Percentiles rank a stretch among this genome's conserved stretches.
Conservation (phyloP, 2,329 filamentous ascomycete species). For the Sclerotinia borealis region DNA sequence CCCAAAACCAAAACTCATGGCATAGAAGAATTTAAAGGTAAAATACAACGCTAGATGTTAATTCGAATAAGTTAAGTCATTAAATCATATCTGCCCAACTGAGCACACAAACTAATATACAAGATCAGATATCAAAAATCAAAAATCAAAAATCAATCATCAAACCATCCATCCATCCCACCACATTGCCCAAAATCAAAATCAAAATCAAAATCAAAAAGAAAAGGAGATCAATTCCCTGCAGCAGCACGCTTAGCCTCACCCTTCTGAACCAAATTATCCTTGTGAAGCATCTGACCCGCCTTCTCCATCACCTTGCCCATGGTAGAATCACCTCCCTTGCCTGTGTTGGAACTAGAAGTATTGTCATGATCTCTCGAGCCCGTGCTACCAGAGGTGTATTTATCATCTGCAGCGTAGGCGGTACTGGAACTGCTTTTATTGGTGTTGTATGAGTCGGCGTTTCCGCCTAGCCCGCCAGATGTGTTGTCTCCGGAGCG, state of each 20-base stretch:
- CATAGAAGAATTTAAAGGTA: too few relatives aligned
- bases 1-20: neutral
- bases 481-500: conserved; percentile 11
- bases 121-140: neutral
- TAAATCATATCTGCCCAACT: neutral
- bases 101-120: neutral
- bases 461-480: conserved; percentile 12
- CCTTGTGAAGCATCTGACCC: conserved; percentile 43
- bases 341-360: conserved; percentile 24
- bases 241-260: conserved; percentile 42
- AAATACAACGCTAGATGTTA: neutral
- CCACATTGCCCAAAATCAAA: neutral
- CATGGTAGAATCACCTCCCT: conserved; percentile 32
- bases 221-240: too few relatives aligned
- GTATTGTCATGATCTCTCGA: conserved; percentile 14
- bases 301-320: conserved; percentile 56
- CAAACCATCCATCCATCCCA: neutral
- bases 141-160: neutral
- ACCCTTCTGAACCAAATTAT: conserved; percentile 44
- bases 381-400: conserved; percentile 18
- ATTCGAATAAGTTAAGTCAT: neutral
- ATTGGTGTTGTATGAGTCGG: conserved; percentile 15
- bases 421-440: conserved; percentile 12
- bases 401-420: conserved; percentile 16
- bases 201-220: neutral